Conservation (phyloP, 345 rosid species). For the Sisymbrium altissimum region DNA sequence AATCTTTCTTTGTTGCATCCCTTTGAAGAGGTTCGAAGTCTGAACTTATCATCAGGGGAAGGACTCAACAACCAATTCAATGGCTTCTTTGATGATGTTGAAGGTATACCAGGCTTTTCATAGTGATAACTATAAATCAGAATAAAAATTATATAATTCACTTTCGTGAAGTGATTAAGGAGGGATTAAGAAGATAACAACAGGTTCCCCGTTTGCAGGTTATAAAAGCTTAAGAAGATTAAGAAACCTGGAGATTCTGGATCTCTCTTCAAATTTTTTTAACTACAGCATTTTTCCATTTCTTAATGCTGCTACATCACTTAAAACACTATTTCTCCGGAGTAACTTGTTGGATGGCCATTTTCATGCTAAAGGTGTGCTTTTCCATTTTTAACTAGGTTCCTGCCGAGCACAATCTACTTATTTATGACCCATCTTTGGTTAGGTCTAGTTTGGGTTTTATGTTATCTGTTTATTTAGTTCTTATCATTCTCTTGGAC, state of each 20-base stretch:
- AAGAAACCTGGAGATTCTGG: background rate
- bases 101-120: background rate
- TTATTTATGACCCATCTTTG: too few species aligned
- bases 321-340: background rate
- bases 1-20: slow-evolving; percentile 12
- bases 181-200: too few species aligned
- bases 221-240: background rate
- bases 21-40: background rate
- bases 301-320: slow-evolving; percentile 3
- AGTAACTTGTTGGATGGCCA: background rate
- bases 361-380: background rate
- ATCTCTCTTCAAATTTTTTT: background rate
- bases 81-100: background rate
- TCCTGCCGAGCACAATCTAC: too few species aligned
- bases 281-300: background rate
- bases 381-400: too few species aligned
- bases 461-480: background rate
- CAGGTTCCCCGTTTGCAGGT: background rate
- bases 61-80: background rate
- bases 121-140: too few species aligned
- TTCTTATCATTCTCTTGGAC: background rate
- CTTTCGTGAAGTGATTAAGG: too few species aligned
- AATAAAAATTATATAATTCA: too few species aligned
- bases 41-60: background rate
- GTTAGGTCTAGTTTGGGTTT: too few species aligned